Evolutionary conservation across 2,329 filamentous ascomycete species (phyloP).

Genomic region (Talaromyces sp.): DNA sequence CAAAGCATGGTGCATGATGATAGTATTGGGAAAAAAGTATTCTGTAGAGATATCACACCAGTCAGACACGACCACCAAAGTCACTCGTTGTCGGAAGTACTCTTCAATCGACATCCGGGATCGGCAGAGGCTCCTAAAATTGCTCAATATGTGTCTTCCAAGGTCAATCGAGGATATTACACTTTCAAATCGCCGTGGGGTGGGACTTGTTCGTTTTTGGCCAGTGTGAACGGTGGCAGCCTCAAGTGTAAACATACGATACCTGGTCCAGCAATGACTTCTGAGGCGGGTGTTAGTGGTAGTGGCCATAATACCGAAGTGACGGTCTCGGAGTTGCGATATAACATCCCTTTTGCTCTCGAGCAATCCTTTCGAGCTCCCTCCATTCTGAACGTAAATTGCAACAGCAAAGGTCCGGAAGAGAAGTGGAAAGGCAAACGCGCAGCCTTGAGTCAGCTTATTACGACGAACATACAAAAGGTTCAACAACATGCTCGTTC

Average conservation of each 20-base stretch:
- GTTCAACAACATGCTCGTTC: constrained; percentile 18
- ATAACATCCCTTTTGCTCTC: constrained; percentile 67
- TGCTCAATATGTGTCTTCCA: constrained; percentile 20
- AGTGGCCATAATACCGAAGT: constrained; percentile 35
- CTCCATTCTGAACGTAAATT: constrained; percentile 22
- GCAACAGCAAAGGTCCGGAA: constrained; percentile 12
- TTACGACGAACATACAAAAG: constrained; percentile 19
- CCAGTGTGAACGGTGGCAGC: constrained; percentile 70
- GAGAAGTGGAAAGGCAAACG: constrained; percentile 27
- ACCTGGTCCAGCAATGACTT: constrained; percentile 29
- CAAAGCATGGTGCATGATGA: constrained; percentile 5
- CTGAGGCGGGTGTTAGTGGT: constrained; percentile 17
- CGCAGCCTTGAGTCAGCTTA: constrained; percentile 18
- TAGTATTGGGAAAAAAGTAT: not conserved
- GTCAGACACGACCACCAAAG: constrained; percentile 7
- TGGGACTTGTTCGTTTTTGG: constrained; percentile 79
- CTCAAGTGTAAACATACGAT: constrained; percentile 73
- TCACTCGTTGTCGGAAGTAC: constrained; percentile 7
- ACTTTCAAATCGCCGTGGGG: constrained; percentile 84
- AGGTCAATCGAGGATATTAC: constrained; percentile 53
- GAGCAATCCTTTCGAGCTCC: constrained; percentile 27
- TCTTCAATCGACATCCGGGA: constrained; percentile 11
- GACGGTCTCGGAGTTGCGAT: constrained; percentile 77
- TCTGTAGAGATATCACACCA: constrained; percentile 13
- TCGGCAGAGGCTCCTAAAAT: constrained; percentile 11